Base-by-base conservation (phyloP, 306 rosid genomes). In the Hippophae tibetana region DNA sequence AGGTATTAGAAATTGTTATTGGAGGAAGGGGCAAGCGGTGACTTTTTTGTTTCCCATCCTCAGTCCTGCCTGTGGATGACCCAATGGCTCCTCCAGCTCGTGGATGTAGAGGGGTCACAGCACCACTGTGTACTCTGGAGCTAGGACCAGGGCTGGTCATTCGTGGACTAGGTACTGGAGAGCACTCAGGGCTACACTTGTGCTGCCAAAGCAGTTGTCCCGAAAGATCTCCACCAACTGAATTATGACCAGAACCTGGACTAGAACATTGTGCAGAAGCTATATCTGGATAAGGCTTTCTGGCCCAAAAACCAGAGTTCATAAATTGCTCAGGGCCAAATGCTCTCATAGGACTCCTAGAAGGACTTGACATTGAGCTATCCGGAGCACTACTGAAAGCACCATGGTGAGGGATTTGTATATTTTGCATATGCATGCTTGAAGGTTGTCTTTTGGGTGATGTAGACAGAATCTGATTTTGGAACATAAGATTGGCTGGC, bases 11-110 rank as follows among this genome's bases (percentile, higher is more conserved):
- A 68, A 79, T 76, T 68, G 88, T 51, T 57, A 85, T 58, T 11
- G 98, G 98, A 54, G 98, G 98, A 72, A 90, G 92, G 18, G 98
- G 98, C 69, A 90, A 82, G 1, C 92, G 89, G 65, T 90, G 98
- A 75, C 89, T 83, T 76, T 84, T 87, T 62, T 81, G 84, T 74
- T 82, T 87, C 60, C 80, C 86, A 57, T 84, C 90, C 54, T 90
- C 97, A 57, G 71, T 57, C 83, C 86, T 61, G 74, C 79, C 80
- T 59, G 81, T 66, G 54, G 70, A 86, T 25, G 95, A 83, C 50
- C 87, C 98, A n/a, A 68, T 52, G 25, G 79, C 73, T 63, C 83
- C 89, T 63, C 83, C 94, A 3, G 89, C 86, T 63, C 94, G 82
- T 38, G 96, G 92, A 77, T 90, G 96, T 70, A 81, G 79, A 67